These are phyloP conservation scores for Auricularia sp. DNA, from an alignment of 768 basidiomycete genomes.

Conservation along the genomic window DNA sequence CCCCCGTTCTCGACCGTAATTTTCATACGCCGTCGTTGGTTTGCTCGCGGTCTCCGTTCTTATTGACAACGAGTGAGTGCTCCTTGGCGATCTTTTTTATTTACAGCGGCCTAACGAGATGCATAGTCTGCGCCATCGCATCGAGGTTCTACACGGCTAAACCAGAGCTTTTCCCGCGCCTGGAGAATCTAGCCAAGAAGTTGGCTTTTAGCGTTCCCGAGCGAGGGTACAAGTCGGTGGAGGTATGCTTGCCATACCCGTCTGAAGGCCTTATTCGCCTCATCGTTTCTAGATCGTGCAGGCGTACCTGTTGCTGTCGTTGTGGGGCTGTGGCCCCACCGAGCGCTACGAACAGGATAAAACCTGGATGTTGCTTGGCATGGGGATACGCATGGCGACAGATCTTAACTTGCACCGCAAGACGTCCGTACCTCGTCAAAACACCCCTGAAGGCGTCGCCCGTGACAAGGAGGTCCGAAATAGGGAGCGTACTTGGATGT, in stretches of 20 bases:
- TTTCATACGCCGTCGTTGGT: constrained; percentile 94
- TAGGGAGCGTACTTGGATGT: constrained; percentile 88
- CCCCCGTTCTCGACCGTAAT: constrained; percentile 69
- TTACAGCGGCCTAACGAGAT: not conserved
- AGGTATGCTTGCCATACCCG: constrained; percentile 21
- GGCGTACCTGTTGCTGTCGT: constrained; percentile 78
- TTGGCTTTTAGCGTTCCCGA: constrained; percentile 83
- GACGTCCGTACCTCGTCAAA: constrained; percentile 46
- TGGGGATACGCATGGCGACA: constrained; percentile 86
- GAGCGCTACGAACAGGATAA: constrained; percentile 95
- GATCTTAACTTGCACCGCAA: constrained; percentile 94
- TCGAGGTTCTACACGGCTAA: constrained; percentile 79
- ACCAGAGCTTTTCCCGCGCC: constrained; percentile 68
- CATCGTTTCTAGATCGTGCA: constrained; percentile 61
- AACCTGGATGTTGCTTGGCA: constrained; percentile 84
- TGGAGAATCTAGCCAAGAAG: constrained; percentile 76
- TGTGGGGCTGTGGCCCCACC: constrained; percentile 91
- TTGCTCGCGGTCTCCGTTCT: constrained; percentile 88
- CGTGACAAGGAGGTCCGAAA: constrained; percentile 84
- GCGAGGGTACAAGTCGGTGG: constrained; percentile 82
- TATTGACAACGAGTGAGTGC: constrained; percentile 79
- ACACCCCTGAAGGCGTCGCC: constrained; percentile 70
- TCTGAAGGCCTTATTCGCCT: not conserved
- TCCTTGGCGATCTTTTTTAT: not conserved
- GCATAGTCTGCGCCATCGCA: constrained; percentile 85